Base-by-base conservation (phyloP, 2,329 filamentous ascomycete species). In the Verticillium longisporum region DNA sequence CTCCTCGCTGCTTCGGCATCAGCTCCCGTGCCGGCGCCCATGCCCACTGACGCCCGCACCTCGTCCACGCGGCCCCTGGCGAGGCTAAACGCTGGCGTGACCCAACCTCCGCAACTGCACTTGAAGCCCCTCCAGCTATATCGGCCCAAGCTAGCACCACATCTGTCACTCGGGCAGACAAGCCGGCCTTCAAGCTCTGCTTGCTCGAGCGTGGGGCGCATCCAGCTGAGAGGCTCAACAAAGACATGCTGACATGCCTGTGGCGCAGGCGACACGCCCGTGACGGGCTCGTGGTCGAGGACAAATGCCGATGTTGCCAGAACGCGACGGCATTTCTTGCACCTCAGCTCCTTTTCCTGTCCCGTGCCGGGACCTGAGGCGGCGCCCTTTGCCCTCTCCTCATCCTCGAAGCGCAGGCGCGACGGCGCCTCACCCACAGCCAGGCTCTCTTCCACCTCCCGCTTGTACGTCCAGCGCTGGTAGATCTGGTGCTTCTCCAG, bases 121-220 rank as follows among this genome's bases (percentile, higher is more conserved):
- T 87, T 88, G 82, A 97, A 89, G 14, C 95, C 95, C 73, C 96
- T 92, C 95, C 95, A 99, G 59, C 94, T 90, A 71, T 97, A 99
- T 68, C 95, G 90, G 45, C 95, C 95, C 56, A 98, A 86, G 59
- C 91, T 92, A 50, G 90, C 87, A 56, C 84, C 86, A 74, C 95
- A 99, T 69, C 88, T 89, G 9, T 72, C 62, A 67, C 88, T 90
- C 10, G 95, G 94, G 70, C 95, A 99, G 62, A 87, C 84, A 36
- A 99, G 80, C 10, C 94, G 87, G 31, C 95, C 95, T 63, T 93
- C 91, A 31, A 98, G 81, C 63, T 88, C 85, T 33, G 91, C 92
- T 69, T 90, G 84, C 68, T 93, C 90, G 3, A 99, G 85, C 68
- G 88, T 88, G 1, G 87, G 79, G 6, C 90, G 87, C 95, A 99